Evolutionary conservation across 257 asterid species (phyloP), one percentile per base, ranked within the genome.

Genomic region (Knoxia roxburghii): DNA sequence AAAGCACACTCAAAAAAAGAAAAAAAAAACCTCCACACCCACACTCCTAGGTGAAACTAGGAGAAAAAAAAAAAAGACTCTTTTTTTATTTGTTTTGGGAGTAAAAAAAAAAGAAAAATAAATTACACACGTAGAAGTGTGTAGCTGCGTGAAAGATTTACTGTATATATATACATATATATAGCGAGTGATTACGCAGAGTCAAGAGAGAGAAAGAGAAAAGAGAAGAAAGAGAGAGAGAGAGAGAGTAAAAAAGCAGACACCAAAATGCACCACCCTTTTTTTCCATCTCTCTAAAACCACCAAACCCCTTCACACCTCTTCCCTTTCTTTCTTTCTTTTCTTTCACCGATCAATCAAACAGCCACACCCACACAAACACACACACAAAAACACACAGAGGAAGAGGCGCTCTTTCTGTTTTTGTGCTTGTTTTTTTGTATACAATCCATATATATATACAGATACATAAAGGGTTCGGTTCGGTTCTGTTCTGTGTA

Each of bases 291-390:
- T 74, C 77, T 80, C 82, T 68, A 74, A 75, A 78, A 74, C 82
- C 73, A 79, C 81, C 88, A 80, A 76, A 77, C 77, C 80, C 76
- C 76, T 68, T 52, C 69, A 40, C 61, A 9, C 67, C 50, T 20
- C 9, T 18, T 48, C 9, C 24, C 24, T 20, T 46, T 17, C 51
- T 46, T 37, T 37, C 9, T 9, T 43, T 43, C 10, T 2, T 46
- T 46, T 46, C 51, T 46, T 50, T 14, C 43, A 30, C 66, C 84
- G 82, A 81, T 78, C 83, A 57, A 72, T 69, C 65, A 29, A 23
- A 18, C 29, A 18, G 33, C 48, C 41, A 30, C 56, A 56, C 73
- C 46, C 61, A 35, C 48, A 71, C 69, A 43, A n/a, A n/a, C n/a
- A n/a, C n/a, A n/a, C n/a, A n/a, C n/a, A n/a, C n/a, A 37, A 37